Evolutionary conservation across 352 stramenopile species (phyloP).

Genomic region (Globisporangium paddicum): DNA sequence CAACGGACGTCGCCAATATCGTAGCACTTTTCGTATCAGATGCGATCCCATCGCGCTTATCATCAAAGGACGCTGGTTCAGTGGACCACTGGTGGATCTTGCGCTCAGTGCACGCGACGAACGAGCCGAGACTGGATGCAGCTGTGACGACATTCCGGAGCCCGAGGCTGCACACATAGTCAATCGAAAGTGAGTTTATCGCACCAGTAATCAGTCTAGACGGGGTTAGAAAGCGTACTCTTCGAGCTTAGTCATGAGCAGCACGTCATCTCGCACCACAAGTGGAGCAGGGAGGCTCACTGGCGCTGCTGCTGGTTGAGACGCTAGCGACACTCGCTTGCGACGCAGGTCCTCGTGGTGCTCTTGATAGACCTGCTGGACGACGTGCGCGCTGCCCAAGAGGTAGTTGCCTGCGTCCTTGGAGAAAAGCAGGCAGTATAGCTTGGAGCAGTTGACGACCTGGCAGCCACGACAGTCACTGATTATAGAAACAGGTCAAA

Average conservation of each 20-base stretch:
- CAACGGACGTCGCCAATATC: background rate
- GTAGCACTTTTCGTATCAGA: background rate
- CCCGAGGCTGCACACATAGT: slow-evolving; percentile 20
- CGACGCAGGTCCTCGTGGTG: slow-evolving; percentile 12
- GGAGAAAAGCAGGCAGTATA: slow-evolving; percentile 44
- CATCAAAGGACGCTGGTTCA: background rate
- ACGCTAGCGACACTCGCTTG: background rate
- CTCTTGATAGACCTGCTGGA: slow-evolving; percentile 16
- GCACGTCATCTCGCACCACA: background rate
- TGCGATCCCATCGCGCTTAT: background rate
- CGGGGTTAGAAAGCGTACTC: no score
- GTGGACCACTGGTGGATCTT: slow-evolving; percentile 41
- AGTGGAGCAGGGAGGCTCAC: background rate
- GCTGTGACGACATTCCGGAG: slow-evolving; percentile 28
- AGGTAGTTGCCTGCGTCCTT: slow-evolving; percentile 31
- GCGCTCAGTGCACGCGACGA: slow-evolving; percentile 28
- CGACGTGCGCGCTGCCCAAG: slow-evolving; percentile 30
- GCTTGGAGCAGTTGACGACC: slow-evolving; percentile 34
- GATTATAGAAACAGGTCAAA: background rate
- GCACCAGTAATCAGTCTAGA: no score
- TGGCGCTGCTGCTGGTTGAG: background rate
- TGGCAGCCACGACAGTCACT: slow-evolving; percentile 16
- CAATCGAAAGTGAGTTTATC: no score
- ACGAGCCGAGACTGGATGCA: slow-evolving; percentile 13
- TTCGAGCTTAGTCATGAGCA: slow-evolving; percentile 26